phyloP scores from a whole-genome alignment of 2,329 filamentous ascomycete genomes.

The Elsinoe australis region DNA sequence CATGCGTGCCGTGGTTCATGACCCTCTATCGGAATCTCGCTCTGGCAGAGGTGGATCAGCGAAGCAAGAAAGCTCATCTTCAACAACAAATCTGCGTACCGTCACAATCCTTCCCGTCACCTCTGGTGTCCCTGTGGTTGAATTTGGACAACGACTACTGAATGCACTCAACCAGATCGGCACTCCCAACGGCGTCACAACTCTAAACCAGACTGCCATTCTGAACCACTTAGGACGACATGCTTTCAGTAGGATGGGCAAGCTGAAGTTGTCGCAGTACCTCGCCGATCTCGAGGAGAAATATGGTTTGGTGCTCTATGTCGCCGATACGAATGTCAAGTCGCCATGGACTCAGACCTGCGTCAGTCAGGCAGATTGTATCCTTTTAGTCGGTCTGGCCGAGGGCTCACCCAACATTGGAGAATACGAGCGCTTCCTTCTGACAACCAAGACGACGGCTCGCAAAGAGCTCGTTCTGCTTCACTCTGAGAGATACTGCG shows the following conservation, averaged over 20 bases:
- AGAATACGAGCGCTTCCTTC: constrained; percentile 91
- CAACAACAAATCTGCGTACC: constrained; percentile 84
- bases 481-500: constrained; percentile 80
- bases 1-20: constrained; percentile 82
- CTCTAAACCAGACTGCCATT: constrained; percentile 87
- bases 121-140: constrained; percentile 82
- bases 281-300: constrained; percentile 95
- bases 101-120: constrained; percentile 89
- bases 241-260: constrained; percentile 95
- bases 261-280: constrained; percentile 90
- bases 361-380: constrained; percentile 93
- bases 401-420: constrained; percentile 85
- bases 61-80: constrained; percentile 59
- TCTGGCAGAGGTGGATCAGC: constrained; percentile 42
- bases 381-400: constrained; percentile 82
- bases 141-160: constrained; percentile 85
- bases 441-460: constrained; percentile 95
- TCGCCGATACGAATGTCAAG: constrained; percentile 94
- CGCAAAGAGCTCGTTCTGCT: constrained; percentile 85
- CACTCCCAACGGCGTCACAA: constrained; percentile 79
- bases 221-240: constrained; percentile 91
- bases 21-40: constrained; percentile 51
- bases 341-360: constrained; percentile 98
- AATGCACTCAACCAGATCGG: constrained; percentile 85
- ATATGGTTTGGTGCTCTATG: constrained; percentile 88